phyloP scores from a whole-genome alignment of 768 basidiomycete species.

The Psilocybe cyanescens region DNA sequence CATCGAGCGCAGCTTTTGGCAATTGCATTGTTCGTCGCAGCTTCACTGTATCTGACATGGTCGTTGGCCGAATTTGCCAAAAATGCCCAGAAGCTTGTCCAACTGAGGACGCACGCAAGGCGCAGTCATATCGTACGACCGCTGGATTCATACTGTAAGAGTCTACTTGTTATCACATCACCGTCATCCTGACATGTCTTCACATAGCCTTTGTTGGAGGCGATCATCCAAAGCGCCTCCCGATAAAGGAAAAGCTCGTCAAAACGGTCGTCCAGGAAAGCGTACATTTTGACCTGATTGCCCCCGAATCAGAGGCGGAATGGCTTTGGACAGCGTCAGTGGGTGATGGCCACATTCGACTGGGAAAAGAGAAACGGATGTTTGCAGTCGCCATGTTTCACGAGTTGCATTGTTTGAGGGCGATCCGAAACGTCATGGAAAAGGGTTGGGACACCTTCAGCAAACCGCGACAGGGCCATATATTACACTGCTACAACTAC shows the following conservation, averaged over 20 bases:
- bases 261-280: constrained; percentile 33
- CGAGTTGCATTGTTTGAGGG: constrained; percentile 49
- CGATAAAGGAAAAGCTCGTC: constrained; percentile 28
- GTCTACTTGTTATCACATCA: background rate
- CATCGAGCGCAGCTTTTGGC: constrained; percentile 23
- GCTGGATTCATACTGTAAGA: constrained; percentile 27
- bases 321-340: constrained; percentile 33
- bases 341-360: constrained; percentile 30
- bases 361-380: constrained; percentile 32
- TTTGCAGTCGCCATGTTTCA: constrained; percentile 47
- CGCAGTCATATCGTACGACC: constrained; percentile 18
- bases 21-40: constrained; percentile 17
- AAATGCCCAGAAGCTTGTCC: constrained; percentile 23
- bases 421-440: constrained; percentile 31
- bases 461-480: constrained; percentile 27
- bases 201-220: constrained; percentile 27
- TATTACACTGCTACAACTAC: constrained; percentile 52
- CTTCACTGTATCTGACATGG: constrained; percentile 32
- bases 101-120: constrained; percentile 18
- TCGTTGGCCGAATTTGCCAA: constrained; percentile 23
- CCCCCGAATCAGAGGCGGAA: constrained; percentile 30
- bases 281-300: constrained; percentile 28
- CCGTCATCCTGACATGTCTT: background rate
- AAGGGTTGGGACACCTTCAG: constrained; percentile 26
- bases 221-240: constrained; percentile 31